Conservation (phyloP, 306 rosid species). For the Herpetospermum pedunculosum region DNA sequence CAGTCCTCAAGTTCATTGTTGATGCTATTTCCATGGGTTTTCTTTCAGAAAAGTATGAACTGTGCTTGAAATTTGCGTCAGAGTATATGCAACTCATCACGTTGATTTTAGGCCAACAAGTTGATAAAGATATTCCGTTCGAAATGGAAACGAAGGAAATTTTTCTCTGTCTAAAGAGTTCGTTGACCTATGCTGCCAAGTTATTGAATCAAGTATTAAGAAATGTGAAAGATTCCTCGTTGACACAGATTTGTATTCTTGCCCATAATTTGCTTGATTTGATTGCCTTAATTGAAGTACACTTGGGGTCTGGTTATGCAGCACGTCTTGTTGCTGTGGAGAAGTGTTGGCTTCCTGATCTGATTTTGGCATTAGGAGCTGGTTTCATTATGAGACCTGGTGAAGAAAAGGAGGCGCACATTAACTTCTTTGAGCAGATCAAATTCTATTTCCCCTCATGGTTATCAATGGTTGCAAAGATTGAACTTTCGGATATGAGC, state of each 20-base stretch:
- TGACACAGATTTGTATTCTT: slow-evolving; percentile 35
- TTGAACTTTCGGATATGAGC: slow-evolving; percentile 27
- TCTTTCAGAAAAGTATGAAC: slow-evolving; percentile 34
- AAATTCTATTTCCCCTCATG: slow-evolving; percentile 49
- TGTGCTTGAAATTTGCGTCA: slow-evolving; percentile 51
- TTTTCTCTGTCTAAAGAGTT: slow-evolving; percentile 51
- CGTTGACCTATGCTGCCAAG: slow-evolving; percentile 69
- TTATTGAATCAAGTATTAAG: slow-evolving; percentile 35
- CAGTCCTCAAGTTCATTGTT: slow-evolving; percentile 62
- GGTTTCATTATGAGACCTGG: slow-evolving; percentile 21
- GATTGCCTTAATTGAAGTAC: slow-evolving; percentile 39
- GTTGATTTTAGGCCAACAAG: slow-evolving; percentile 24
- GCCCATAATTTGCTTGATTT: slow-evolving; percentile 60
- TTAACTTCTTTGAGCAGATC: slow-evolving; percentile 20
- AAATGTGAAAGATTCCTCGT: slow-evolving; percentile 33
- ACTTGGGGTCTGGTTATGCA: slow-evolving; percentile 51
- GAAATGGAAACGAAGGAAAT: slow-evolving; percentile 37
- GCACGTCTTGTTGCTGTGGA: slow-evolving; percentile 47
- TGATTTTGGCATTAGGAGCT: slow-evolving; percentile 62
- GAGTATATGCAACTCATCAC: slow-evolving; percentile 25
- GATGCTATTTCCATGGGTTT: slow-evolving; percentile 42
- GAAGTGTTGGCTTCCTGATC: slow-evolving; percentile 85
- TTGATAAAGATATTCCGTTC: slow-evolving; percentile 21
- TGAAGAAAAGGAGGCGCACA: slow-evolving; percentile 19
- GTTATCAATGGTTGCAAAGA: slow-evolving; percentile 46